phyloP scores from a whole-genome alignment of 163 green algal species.

The Chlorella variabilis region DNA sequence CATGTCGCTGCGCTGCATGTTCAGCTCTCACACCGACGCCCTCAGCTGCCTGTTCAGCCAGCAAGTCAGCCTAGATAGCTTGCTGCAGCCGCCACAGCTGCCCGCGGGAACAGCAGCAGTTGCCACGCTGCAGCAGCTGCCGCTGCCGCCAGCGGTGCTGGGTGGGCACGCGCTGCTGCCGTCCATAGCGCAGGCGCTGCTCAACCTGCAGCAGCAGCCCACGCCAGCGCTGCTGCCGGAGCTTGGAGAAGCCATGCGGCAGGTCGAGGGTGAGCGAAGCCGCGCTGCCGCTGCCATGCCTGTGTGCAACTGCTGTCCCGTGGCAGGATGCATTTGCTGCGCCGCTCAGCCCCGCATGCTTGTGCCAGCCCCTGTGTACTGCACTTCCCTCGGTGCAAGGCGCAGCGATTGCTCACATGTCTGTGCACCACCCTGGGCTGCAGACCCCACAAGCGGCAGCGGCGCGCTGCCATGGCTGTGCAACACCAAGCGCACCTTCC shows the following conservation, averaged over 20 bases:
- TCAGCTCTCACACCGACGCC: neutral
- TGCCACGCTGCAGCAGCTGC: neutral
- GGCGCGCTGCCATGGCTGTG: slow-evolving; percentile 31
- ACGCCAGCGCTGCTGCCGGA: slow-evolving; percentile 12
- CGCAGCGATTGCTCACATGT: too few species aligned
- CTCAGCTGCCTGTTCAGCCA: slow-evolving; percentile 6
- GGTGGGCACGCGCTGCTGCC: slow-evolving; percentile 21
- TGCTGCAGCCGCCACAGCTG: neutral
- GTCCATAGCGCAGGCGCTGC: slow-evolving; percentile 18
- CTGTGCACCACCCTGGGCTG: too few species aligned
- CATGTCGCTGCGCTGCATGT: neutral
- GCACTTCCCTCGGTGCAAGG: too few species aligned
- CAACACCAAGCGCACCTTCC: slow-evolving; percentile 64
- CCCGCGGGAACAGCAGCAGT: neutral
- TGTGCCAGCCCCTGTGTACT: too few species aligned
- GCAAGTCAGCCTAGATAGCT: neutral
- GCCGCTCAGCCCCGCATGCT: too few species aligned
- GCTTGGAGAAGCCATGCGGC: neutral
- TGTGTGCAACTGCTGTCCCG: too few species aligned
- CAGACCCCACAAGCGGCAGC: slow-evolving; percentile 13
- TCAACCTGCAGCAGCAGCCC: slow-evolving; percentile 25
- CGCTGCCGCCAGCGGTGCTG: neutral
- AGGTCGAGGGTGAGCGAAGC: slow-evolving; percentile 10
- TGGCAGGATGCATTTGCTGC: too few species aligned
- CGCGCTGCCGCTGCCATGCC: too few species aligned